Percentiles rank a stretch among this genome's conserved stretches.
These are phyloP conservation scores for Thalassiosira exigua DNA, from an alignment of 352 stramenopile genomes.

Conservation along the genomic window DNA sequence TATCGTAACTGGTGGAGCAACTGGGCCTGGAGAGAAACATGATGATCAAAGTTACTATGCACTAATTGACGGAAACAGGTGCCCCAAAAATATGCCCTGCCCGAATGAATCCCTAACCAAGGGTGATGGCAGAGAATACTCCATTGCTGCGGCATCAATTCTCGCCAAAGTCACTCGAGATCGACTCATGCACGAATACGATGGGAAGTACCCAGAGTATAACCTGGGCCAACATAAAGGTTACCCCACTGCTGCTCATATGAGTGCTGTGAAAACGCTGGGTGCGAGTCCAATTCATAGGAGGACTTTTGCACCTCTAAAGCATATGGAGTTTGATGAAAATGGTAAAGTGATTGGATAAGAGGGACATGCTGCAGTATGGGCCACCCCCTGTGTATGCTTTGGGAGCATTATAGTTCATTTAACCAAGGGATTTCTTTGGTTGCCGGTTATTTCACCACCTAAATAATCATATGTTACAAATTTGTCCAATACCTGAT, in stretches of 20 bases:
- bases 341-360: slow-evolving; percentile 50
- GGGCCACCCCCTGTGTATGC: too few relatives aligned
- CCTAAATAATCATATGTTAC: too few relatives aligned
- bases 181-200: slow-evolving; percentile 95
- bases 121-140: slow-evolving; percentile 94
- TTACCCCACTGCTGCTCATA: slow-evolving; percentile 94
- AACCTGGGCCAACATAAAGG: slow-evolving; percentile 96
- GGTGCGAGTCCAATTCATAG: slow-evolving; percentile 94
- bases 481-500: too few relatives aligned
- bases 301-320: slow-evolving; percentile 95
- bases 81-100: slow-evolving; percentile 89
- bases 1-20: slow-evolving; percentile 56
- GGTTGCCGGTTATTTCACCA: too few relatives aligned
- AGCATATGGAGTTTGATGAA: slow-evolving; percentile 83
- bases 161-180: slow-evolving; percentile 98
- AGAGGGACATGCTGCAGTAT: too few relatives aligned
- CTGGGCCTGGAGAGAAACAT: slow-evolving; percentile 2
- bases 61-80: slow-evolving; percentile 95
- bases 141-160: slow-evolving; percentile 97
- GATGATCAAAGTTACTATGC: slow-evolving; percentile 81
- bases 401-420: too few relatives aligned
- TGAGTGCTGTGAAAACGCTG: slow-evolving; percentile 88
- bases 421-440: too few relatives aligned
- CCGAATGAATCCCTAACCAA: slow-evolving; percentile 86
- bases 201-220: slow-evolving; percentile 93